Conservation (phyloP, 225 moss, liverwort and hornwort genomes). For the Climacium dendroides region DNA sequence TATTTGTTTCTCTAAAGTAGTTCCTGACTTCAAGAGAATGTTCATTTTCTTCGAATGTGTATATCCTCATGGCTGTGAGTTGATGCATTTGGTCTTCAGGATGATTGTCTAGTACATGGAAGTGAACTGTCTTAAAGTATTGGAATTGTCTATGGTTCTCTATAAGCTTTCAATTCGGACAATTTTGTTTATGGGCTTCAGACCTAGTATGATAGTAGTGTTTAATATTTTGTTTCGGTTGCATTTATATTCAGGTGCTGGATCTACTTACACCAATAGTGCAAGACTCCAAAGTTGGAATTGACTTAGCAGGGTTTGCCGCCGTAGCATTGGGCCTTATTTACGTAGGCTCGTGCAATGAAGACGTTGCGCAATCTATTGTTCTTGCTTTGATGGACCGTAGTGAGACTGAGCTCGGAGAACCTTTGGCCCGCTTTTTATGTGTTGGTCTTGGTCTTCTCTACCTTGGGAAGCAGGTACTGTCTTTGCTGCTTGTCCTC, state of each 20-base stretch:
- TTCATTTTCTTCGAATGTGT: neutral
- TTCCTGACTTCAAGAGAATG: neutral
- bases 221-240: neutral
- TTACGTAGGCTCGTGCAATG: slow-evolving; percentile 91
- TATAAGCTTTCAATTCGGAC: neutral
- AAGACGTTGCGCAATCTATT: slow-evolving; percentile 88
- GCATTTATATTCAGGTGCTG: slow-evolving; percentile 46
- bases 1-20: neutral
- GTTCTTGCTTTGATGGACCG: slow-evolving; percentile 97
- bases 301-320: slow-evolving; percentile 90
- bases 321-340: slow-evolving; percentile 85
- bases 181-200: neutral
- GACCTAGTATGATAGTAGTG: neutral
- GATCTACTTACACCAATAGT: slow-evolving; percentile 90
- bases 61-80: neutral
- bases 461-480: slow-evolving; percentile 95
- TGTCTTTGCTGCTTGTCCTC: neutral
- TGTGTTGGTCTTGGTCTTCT: slow-evolving; percentile 96
- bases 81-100: neutral
- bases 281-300: slow-evolving; percentile 69
- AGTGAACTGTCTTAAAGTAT: neutral
- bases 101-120: neutral
- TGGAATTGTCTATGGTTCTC: neutral
- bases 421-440: slow-evolving; percentile 87
- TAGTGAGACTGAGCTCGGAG: slow-evolving; percentile 82